phyloP scores from a whole-genome alignment of 768 basidiomycete genomes.

The Mycena floridula region DNA sequence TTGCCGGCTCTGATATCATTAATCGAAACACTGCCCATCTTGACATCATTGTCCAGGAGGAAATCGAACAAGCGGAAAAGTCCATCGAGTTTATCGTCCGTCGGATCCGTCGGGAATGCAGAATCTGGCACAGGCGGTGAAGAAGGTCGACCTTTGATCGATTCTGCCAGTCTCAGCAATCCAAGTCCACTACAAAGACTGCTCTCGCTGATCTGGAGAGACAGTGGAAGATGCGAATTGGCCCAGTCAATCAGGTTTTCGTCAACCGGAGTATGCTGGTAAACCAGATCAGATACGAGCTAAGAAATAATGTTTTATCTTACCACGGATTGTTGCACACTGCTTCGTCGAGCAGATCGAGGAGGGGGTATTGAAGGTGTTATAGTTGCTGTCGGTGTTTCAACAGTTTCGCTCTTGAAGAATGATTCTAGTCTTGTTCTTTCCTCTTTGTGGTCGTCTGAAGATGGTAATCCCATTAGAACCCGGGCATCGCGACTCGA shows the following conservation, averaged over 20 bases:
- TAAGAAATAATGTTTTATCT: slow-evolving; percentile 11
- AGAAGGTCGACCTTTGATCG: slow-evolving; percentile 58
- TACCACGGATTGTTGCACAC: slow-evolving; percentile 2
- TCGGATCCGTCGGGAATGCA: slow-evolving; percentile 61
- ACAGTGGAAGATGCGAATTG: slow-evolving; percentile 71
- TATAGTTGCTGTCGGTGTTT: slow-evolving; percentile 14
- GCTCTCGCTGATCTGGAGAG: slow-evolving; percentile 45
- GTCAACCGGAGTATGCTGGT: slow-evolving; percentile 31
- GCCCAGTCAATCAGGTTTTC: slow-evolving; percentile 77
- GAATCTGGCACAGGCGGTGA: slow-evolving; percentile 73
- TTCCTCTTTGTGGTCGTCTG: slow-evolving; percentile 34
- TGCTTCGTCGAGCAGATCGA: slow-evolving; percentile 48
- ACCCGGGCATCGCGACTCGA: slow-evolving; percentile 76
- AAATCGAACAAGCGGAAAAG: slow-evolving; percentile 90
- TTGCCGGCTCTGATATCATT: slow-evolving; percentile 87
- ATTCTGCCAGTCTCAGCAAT: slow-evolving; percentile 81
- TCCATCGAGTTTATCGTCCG: slow-evolving; percentile 81
- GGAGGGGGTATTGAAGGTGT: slow-evolving; percentile 60
- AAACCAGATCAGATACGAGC: slow-evolving; percentile 4
- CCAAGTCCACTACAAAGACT: slow-evolving; percentile 63
- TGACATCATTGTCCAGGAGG: slow-evolving; percentile 85
- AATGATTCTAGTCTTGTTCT: slow-evolving; percentile 49
- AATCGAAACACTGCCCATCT: slow-evolving; percentile 88
- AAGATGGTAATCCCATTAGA: slow-evolving; percentile 53
- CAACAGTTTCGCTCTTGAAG: slow-evolving; percentile 35